Evolutionary conservation across 2,329 filamentous ascomycete species (phyloP).

Genomic region (Aspergillus pseudotamarii): DNA sequence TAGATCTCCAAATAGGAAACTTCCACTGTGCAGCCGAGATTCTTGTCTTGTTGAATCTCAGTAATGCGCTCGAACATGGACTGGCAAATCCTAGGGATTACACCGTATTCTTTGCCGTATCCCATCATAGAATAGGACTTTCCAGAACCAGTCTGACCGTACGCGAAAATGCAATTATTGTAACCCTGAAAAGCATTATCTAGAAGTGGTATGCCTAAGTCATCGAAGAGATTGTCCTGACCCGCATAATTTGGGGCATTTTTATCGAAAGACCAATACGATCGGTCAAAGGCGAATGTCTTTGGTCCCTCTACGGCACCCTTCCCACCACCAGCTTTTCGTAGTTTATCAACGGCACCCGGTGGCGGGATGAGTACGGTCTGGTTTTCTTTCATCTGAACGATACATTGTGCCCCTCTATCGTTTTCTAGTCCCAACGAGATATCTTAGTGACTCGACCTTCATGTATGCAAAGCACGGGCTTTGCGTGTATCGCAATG

Average conservation of each 20-base stretch:
- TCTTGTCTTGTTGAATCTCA: constrained; percentile 70
- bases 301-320: constrained; percentile 70
- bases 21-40: constrained; percentile 87
- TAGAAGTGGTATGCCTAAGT: constrained; percentile 84
- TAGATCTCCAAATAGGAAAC: constrained; percentile 99
- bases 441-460: constrained; percentile 12
- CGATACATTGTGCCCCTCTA: constrained; percentile 90
- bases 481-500: not conserved
- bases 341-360: constrained; percentile 56
- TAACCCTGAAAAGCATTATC: constrained; percentile 99
- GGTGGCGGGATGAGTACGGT: constrained; percentile 79
- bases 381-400: constrained; percentile 93
- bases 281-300: constrained; percentile 92
- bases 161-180: constrained; percentile 99
- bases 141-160: constrained; percentile 96
- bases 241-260: constrained; percentile 80
- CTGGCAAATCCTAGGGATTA: constrained; percentile 95
- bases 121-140: constrained; percentile 99
- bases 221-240: constrained; percentile 84
- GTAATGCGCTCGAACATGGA: constrained; percentile 93
- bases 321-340: constrained; percentile 59
- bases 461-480: not conserved
- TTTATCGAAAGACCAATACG: constrained; percentile 97
- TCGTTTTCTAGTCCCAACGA: constrained; percentile 69
- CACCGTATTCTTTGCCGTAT: constrained; percentile 91